phyloP scores from a whole-genome alignment of 179 eudicot species.

The Gypsophila paniculata region DNA sequence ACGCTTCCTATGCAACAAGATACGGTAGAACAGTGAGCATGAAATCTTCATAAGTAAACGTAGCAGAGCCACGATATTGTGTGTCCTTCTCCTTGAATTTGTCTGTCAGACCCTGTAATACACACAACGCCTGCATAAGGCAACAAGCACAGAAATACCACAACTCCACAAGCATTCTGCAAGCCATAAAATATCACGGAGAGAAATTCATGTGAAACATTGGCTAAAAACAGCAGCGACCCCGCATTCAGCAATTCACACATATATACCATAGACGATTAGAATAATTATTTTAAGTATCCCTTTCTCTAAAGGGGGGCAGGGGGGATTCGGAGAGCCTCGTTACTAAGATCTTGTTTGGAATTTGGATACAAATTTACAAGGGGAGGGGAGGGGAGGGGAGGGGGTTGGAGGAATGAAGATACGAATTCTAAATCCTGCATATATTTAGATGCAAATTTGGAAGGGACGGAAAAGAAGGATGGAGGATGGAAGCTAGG shows the following conservation, averaged over 20 bases:
- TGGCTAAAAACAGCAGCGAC: background rate
- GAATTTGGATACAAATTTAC: no score
- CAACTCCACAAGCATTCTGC: background rate
- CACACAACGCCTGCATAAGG: background rate
- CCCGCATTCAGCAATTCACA: background rate
- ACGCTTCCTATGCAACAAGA: constrained; percentile 48
- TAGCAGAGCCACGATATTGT: constrained; percentile 57
- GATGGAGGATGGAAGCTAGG: background rate
- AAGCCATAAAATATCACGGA: background rate
- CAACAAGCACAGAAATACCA: background rate
- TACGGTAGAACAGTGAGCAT: constrained; percentile 79
- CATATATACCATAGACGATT: background rate
- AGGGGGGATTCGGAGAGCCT: no score
- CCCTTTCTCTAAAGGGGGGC: no score
- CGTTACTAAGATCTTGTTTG: no score
- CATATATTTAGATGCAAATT: background rate
- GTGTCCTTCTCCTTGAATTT: constrained; percentile 85
- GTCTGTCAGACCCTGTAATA: constrained; percentile 77
- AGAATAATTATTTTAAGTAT: background rate
- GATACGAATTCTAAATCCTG: no score
- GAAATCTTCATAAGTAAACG: constrained; percentile 76
- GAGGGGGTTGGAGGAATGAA: no score
- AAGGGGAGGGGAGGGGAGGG: no score
- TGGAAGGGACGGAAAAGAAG: background rate
- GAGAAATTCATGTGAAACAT: background rate